phyloP scores from a whole-genome alignment of 768 basidiomycete genomes.

The Strobilomyces dryophilus region DNA sequence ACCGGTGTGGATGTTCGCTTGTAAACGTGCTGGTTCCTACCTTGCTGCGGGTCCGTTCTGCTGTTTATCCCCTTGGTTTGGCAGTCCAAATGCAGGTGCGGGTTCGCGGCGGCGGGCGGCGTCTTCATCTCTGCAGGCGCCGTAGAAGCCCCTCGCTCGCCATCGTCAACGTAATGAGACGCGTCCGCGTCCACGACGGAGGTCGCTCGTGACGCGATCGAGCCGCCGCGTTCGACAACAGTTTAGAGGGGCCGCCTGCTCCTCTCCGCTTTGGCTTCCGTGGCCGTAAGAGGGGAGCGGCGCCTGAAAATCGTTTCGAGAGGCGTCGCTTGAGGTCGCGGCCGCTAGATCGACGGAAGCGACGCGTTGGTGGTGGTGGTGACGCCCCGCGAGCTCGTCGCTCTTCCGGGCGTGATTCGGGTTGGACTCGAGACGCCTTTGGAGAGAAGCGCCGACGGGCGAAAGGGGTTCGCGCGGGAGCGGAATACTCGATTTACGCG shows the following conservation, averaged over 20 bases:
- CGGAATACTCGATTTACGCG: conserved; percentile 11
- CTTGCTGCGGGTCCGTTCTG: too few relatives aligned
- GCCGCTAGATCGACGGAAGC: conserved; percentile 19
- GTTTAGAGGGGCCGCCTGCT: background rate
- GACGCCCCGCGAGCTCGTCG: conserved; percentile 12
- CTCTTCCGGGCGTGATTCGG: conserved; percentile 9
- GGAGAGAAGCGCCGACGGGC: conserved; percentile 5
- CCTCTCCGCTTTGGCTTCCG: conserved; percentile 2
- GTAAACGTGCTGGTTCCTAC: too few relatives aligned
- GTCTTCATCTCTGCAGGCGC: background rate
- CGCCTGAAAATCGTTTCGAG: conserved; percentile 21
- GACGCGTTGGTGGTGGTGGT: background rate
- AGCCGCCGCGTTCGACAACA: conserved; percentile 6
- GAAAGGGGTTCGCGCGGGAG: background rate
- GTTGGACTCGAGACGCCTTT: conserved; percentile 1
- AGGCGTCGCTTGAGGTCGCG: conserved; percentile 7
- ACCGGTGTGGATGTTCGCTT: too few relatives aligned
- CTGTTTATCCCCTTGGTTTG: too few relatives aligned
- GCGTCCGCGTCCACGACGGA: conserved; percentile 15
- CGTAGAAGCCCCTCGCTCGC: background rate
- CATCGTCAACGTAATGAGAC: background rate
- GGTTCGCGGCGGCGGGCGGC: background rate
- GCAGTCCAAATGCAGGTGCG: background rate
- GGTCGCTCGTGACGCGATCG: conserved; percentile 9
- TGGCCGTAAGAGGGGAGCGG: too few relatives aligned